phyloP scores from a whole-genome alignment of 768 basidiomycete genomes.

The Pulveroboletus sp. region DNA sequence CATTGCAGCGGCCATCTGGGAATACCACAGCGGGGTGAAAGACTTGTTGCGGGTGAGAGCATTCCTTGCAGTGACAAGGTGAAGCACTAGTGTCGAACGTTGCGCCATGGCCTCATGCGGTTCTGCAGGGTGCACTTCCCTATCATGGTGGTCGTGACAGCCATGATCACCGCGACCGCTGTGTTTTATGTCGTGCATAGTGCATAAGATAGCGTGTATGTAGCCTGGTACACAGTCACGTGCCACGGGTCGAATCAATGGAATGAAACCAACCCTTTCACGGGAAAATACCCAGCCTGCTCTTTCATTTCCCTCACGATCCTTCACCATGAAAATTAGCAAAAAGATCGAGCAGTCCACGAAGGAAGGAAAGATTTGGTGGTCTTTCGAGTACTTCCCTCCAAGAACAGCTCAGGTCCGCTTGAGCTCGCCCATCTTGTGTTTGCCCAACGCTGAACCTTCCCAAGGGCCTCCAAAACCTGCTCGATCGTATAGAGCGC shows the following conservation, averaged over 20 bases:
- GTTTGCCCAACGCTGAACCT: neutral
- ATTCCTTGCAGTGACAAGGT: slow-evolving; percentile 59
- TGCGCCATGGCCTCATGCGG: slow-evolving; percentile 1
- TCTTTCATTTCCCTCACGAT: slow-evolving; percentile 13
- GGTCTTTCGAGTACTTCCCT: slow-evolving; percentile 99
- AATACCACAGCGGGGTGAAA: slow-evolving; percentile 57
- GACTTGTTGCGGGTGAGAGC: slow-evolving; percentile 58
- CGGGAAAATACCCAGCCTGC: slow-evolving; percentile 27
- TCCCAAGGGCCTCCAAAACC: slow-evolving; percentile 66
- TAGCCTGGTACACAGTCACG: slow-evolving; percentile 14
- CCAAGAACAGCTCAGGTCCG: slow-evolving; percentile 89
- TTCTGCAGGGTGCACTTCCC: slow-evolving; percentile 46
- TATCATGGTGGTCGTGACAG: slow-evolving; percentile 49
- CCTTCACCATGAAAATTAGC: slow-evolving; percentile 79
- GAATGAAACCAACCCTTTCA: slow-evolving; percentile 8
- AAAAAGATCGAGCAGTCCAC: slow-evolving; percentile 87
- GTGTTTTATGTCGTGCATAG: slow-evolving; percentile 44
- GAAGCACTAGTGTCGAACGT: slow-evolving; percentile 21
- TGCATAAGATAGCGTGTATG: slow-evolving; percentile 3
- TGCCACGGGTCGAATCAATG: slow-evolving; percentile 9
- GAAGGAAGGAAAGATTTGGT: slow-evolving; percentile 88
- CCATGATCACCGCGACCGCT: slow-evolving; percentile 49
- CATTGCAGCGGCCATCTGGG: slow-evolving; percentile 60
- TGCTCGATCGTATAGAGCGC: slow-evolving; percentile 97
- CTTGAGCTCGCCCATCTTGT: slow-evolving; percentile 2